Evolutionary conservation across 176 grass and related monocot species (phyloP), one percentile per base, ranked within the genome.

Genomic region (Phragmites australis): DNA sequence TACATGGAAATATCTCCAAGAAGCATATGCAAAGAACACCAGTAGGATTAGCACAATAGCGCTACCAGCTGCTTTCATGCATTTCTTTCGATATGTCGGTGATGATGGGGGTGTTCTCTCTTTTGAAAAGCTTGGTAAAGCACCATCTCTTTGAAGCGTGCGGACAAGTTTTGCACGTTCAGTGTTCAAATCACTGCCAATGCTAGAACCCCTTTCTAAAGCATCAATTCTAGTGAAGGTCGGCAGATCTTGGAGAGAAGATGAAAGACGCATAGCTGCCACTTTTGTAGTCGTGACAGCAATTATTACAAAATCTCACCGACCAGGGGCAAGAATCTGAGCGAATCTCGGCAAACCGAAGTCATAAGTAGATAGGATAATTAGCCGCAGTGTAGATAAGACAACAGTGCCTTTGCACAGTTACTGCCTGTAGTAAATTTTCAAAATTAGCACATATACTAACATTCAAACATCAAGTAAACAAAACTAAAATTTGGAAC

Each of bases 201-300:
- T 75, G 41, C 81, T 88, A 75, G 59, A 68, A 34, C 86, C 86
- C 65, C 85, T 81, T 68, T 95, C 90, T 78, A 78, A 80, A 70
- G 71, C 84, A 69, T 98, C 82, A 58, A 77, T 71, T 91, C 82
- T 85, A 54, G 86, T 86, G 73, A 87, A 94, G 44, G 92, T 89
- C 3, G 93, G 90, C 52, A 98, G 60, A 84, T 98, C 96, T 91
- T 95, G 90, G 31, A 93, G 88, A 72, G 96, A 95, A 22, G 90
- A 86, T 10, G 96, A 98, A 83, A 93, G 77, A 79, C 90, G 90
- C 92, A 94, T 95, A 74, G 46, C 66, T 90, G 60, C 66, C 58
- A 26, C 68, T 87, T 59, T 51, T 52, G 47, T 8, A 72, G 53
- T 58, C 2, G 8, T 67, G 66, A 40, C 56, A 74, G 64, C 26